phyloP scores from a whole-genome alignment of 2,329 filamentous ascomycete species.

The Cordyceps tenuipes region DNA sequence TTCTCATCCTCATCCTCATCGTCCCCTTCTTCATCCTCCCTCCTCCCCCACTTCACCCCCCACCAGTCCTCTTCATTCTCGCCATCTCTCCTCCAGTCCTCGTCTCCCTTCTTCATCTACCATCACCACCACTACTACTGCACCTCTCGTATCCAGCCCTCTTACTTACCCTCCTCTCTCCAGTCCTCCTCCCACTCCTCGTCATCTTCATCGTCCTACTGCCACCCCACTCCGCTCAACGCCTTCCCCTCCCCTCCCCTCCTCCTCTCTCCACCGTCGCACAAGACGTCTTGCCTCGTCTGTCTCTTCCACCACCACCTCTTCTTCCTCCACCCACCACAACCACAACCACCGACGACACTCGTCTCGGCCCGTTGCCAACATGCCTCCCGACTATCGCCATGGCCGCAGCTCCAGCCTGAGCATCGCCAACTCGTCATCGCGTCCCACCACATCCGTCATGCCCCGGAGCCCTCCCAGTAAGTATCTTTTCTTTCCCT shows the following conservation, averaged over 20 bases:
- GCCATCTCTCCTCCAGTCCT: neutral
- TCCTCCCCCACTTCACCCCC: no score
- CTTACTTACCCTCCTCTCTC: neutral
- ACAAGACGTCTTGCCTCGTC: conserved; percentile 12
- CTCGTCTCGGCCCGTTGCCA: conserved; percentile 10
- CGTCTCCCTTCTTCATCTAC: neutral
- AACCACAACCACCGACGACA: conserved; percentile 8
- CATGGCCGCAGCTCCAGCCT: conserved; percentile 51
- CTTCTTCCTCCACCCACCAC: neutral
- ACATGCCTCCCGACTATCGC: conserved; percentile 42
- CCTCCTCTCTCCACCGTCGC: conserved; percentile 10
- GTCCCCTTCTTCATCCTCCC: no score
- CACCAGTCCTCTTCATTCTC: neutral
- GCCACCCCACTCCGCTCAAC: conserved; percentile 1
- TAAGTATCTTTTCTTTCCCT: conserved; percentile 29
- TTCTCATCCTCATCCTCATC: no score
- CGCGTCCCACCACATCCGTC: conserved; percentile 40
- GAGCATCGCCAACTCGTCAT: conserved; percentile 34
- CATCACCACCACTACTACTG: neutral
- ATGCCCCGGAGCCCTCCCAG: conserved; percentile 56
- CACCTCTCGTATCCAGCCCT: neutral
- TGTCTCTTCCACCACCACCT: conserved; percentile 10
- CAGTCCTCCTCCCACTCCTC: neutral
- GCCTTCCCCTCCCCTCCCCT: neutral
- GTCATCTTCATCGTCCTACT: neutral